A percentile compares a stretch with the other conserved stretches of the same genome.
phyloP scores from a whole-genome alignment of 768 basidiomycete species.

The Tylopilus subfusipes region DNA sequence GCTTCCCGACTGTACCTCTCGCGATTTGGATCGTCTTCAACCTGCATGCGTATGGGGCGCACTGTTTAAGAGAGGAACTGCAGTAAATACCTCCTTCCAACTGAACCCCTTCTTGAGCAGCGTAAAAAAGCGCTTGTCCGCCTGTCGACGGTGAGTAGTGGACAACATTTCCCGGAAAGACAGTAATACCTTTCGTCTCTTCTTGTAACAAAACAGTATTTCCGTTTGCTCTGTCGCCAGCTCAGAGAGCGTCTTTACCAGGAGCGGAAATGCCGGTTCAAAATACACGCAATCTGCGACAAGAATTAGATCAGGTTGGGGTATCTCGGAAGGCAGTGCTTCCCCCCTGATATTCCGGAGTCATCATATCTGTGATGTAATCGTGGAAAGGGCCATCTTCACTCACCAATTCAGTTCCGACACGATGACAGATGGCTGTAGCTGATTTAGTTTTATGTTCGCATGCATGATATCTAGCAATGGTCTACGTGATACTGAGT shows the following conservation, averaged over 20 bases:
- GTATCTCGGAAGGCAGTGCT: constrained; percentile 44
- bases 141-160: constrained; percentile 41
- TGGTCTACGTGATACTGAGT: constrained; percentile 44
- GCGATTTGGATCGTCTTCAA: constrained; percentile 60
- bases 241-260: constrained; percentile 73
- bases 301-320: constrained; percentile 65
- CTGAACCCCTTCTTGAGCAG: constrained; percentile 74
- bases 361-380: constrained; percentile 1
- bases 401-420: constrained; percentile 81
- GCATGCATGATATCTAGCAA: constrained; percentile 73
- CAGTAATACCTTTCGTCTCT: constrained; percentile 71
- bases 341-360: constrained; percentile 54
- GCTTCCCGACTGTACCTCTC: constrained; percentile 58
- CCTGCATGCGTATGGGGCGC: constrained; percentile 34
- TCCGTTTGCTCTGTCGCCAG: constrained; percentile 57
- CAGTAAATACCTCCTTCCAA: constrained; percentile 56
- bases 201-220: constrained; percentile 90
- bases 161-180: background rate
- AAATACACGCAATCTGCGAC: constrained; percentile 97
- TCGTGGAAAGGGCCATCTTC: constrained; percentile 6
- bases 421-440: constrained; percentile 50
- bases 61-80: background rate
- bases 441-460: constrained; percentile 67
- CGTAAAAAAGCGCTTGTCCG: constrained; percentile 83
- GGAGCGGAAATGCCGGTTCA: constrained; percentile 86